Conservation (phyloP, 371 early-diverging fungal genomes). For the Umbelopsis sp. region DNA sequence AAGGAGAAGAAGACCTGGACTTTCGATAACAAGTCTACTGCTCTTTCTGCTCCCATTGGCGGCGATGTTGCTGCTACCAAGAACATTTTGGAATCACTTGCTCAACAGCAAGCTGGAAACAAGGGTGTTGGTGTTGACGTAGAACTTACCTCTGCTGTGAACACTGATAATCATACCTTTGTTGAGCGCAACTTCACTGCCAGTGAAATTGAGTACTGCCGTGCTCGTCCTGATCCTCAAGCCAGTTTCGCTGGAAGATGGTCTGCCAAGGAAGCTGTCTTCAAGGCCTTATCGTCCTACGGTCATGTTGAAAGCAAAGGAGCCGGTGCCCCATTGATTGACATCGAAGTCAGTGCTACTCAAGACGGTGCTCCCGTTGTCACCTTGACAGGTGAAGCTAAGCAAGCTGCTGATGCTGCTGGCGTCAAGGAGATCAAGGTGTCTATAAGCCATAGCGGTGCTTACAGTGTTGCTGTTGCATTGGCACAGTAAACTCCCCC, state of each 20-base stretch:
- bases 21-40: constrained; percentile 63
- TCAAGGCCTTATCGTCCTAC: constrained; percentile 89
- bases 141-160: constrained; percentile 82
- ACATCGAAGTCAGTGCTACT: constrained; percentile 82
- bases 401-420: constrained; percentile 68
- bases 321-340: constrained; percentile 85
- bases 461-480: constrained; percentile 91
- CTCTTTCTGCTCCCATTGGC: constrained; percentile 34
- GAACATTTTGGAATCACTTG: constrained; percentile 57
- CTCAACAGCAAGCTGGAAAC: constrained; percentile 62
- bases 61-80: constrained; percentile 67
- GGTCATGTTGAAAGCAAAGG: constrained; percentile 78
- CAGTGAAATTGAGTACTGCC: constrained; percentile 84
- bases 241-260: constrained; percentile 93
- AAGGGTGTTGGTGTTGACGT: constrained; percentile 92
- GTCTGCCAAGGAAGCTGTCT: constrained; percentile 97
- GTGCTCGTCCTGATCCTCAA: constrained; percentile 73
- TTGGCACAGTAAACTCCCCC: constrained; percentile 49
- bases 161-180: constrained; percentile 83
- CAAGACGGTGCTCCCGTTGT: constrained; percentile 85
- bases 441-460: constrained; percentile 92
- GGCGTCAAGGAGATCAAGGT: constrained; percentile 83
- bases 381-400: constrained; percentile 84
- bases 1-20: constrained; percentile 74
- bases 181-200: constrained; percentile 91